A percentile compares a stretch with the other conserved stretches of the same genome.
phyloP scores from a whole-genome alignment of 192 early-diverging fungal species.

The Coemansia sp. region DNA sequence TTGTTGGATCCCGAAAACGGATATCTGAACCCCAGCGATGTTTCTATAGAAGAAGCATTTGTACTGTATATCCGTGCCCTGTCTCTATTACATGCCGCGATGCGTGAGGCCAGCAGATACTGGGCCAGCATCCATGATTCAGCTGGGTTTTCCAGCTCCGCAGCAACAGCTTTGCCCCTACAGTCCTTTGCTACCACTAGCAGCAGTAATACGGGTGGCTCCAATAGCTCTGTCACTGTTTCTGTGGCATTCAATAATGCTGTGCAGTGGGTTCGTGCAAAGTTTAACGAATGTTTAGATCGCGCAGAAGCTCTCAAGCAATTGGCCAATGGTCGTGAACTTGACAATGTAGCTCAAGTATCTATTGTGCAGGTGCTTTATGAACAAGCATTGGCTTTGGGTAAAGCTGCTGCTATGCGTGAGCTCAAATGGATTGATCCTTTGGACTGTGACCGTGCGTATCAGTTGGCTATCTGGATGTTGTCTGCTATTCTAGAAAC shows the following conservation, averaged over 20 bases:
- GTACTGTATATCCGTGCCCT: constrained; percentile 70
- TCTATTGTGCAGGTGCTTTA: constrained; percentile 73
- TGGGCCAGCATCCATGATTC: constrained; percentile 31
- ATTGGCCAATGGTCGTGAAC: constrained; percentile 58
- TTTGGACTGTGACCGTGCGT: constrained; percentile 69
- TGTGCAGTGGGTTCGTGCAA: constrained; percentile 88
- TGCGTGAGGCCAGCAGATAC: constrained; percentile 58
- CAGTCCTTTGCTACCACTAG: not conserved
- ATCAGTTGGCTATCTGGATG: constrained; percentile 77
- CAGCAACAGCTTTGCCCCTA: not conserved
- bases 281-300: constrained; percentile 90
- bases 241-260: constrained; percentile 59
- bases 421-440: constrained; percentile 68
- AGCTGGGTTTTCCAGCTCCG: not conserved
- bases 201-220: not conserved
- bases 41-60: constrained; percentile 67
- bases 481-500: constrained; percentile 69
- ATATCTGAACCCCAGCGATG: constrained; percentile 30
- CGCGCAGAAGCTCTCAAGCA: constrained; percentile 71
- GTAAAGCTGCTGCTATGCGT: constrained; percentile 59
- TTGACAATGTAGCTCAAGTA: constrained; percentile 48
- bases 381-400: constrained; percentile 71
- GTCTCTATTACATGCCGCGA: constrained; percentile 62
- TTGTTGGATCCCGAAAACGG: constrained; percentile 34
- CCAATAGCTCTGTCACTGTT: constrained; percentile 19